phyloP scores from a whole-genome alignment of 495 filamentous ascomycete species.

The Daldinia concentrica region DNA sequence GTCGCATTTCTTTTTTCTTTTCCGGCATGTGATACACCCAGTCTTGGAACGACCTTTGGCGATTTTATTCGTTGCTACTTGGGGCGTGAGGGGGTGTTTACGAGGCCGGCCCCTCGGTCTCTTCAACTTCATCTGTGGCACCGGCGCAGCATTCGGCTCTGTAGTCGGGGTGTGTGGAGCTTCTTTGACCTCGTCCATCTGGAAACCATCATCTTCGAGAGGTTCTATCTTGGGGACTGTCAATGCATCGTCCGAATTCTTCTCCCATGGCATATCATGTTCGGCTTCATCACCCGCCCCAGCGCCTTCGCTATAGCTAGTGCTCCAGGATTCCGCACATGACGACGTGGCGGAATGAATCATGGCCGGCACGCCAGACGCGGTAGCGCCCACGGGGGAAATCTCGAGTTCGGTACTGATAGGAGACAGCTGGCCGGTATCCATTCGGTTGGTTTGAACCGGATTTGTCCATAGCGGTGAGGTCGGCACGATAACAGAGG shows the following conservation, averaged over 20 bases:
- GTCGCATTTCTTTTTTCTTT: conserved; percentile 96
- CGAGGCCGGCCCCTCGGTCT: conserved; percentile 80
- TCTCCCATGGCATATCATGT: conserved; percentile 52
- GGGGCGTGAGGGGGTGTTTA: conserved; percentile 76
- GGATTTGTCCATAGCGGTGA: conserved; percentile 53
- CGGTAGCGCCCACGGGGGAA: conserved; percentile 43
- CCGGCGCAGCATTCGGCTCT: conserved; percentile 28
- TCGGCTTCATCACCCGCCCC: conserved; percentile 30
- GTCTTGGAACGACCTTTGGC: conserved; percentile 94
- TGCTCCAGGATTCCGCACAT: conserved; percentile 49
- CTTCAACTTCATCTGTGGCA: conserved; percentile 55
- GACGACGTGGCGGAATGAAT: conserved; percentile 49
- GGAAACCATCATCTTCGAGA: conserved; percentile 57
- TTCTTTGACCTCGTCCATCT: conserved; percentile 57
- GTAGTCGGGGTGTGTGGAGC: conserved; percentile 49
- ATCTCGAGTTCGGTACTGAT: conserved; percentile 59
- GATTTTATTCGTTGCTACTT: conserved; percentile 64
- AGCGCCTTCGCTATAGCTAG: conserved; percentile 44
- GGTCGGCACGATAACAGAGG: conserved; percentile 47
- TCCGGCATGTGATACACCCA: conserved; percentile 90
- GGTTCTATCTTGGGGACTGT: conserved; percentile 58
- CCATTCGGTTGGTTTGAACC: conserved; percentile 46
- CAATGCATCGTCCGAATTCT: conserved; percentile 47
- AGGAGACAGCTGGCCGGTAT: conserved; percentile 59
- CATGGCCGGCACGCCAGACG: conserved; percentile 47